Evolutionary conservation across 139 green algal species (phyloP).

Genomic region (Diplosphaera chodatii): DNA sequence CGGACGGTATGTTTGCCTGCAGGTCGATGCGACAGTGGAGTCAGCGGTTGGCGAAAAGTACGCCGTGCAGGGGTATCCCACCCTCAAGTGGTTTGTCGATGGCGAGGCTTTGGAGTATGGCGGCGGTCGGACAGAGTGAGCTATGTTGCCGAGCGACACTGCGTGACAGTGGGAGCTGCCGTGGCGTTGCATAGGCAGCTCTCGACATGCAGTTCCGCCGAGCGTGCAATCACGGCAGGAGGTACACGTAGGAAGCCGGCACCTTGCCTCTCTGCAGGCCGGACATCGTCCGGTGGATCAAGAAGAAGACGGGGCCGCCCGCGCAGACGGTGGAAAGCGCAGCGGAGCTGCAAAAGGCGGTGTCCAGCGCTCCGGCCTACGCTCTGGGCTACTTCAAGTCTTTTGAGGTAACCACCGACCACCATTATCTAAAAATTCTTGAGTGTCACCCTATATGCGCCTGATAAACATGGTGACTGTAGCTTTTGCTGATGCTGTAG

Average conservation of each 20-base stretch:
- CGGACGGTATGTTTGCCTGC: no score
- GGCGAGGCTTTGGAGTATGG: constrained; percentile 66
- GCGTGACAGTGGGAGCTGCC: no score
- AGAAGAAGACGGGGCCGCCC: constrained; percentile 83
- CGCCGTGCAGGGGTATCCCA: constrained; percentile 70
- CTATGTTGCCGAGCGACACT: no score
- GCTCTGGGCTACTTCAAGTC: constrained; percentile 71
- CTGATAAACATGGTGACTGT: no score
- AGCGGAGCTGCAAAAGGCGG: constrained; percentile 39
- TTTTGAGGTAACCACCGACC: no score
- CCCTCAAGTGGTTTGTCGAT: constrained; percentile 83
- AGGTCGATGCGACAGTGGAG: constrained; percentile 74
- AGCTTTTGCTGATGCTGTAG: no score
- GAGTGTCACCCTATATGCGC: no score
- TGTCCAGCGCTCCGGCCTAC: constrained; percentile 40
- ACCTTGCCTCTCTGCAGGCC: constrained; percentile 50
- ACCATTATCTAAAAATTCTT: no score
- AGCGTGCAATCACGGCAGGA: no score
- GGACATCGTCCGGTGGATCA: constrained; percentile 74
- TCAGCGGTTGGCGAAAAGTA: constrained; percentile 42
- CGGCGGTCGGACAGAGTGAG: constrained; percentile 64
- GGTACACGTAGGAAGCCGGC: no score
- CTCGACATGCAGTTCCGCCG: no score
- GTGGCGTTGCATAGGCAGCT: no score
- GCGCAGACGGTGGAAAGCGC: constrained; percentile 40